These are phyloP conservation scores for Forsythia viridissima DNA, from an alignment of 257 asterid genomes.

Conservation along the genomic window DNA sequence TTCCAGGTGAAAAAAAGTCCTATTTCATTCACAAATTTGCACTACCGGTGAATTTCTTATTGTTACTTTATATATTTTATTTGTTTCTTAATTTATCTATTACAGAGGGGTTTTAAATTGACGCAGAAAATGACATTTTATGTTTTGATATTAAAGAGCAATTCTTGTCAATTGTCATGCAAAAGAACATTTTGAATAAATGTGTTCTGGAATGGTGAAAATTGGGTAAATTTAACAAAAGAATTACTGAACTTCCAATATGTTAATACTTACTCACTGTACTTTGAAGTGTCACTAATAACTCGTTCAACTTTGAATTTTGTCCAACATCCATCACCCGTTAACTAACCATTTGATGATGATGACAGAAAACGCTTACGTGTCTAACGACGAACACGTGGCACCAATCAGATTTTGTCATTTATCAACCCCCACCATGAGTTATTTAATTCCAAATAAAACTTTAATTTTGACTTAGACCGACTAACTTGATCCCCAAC, in stretches of 20 bases:
- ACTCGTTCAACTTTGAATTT: too few relatives aligned
- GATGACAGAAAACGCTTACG: too few relatives aligned
- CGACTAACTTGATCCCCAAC: conserved; percentile 43
- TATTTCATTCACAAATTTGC: not conserved
- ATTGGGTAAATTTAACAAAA: too few relatives aligned
- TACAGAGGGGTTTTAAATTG: conserved; percentile 23
- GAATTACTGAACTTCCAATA: too few relatives aligned
- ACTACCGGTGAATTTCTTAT: not conserved
- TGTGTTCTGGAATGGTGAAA: too few relatives aligned
- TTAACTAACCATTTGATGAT: too few relatives aligned
- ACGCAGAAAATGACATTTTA: conserved; percentile 6
- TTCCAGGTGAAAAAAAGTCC: conserved; percentile 40
- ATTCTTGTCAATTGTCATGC: not conserved
- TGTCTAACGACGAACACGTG: too few relatives aligned
- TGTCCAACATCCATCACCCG: too few relatives aligned
- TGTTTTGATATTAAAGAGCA: conserved; percentile 14
- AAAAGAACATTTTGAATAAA: too few relatives aligned
- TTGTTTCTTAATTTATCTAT: conserved; percentile 22
- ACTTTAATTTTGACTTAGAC: conserved; percentile 46
- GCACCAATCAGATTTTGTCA: too few relatives aligned
- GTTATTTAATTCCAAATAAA: conserved; percentile 1
- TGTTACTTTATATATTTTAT: conserved; percentile 20
- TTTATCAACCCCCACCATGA: not conserved
- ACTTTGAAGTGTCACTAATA: too few relatives aligned
- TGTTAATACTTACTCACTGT: too few relatives aligned